Base-by-base conservation (phyloP, 2,329 filamentous ascomycete genomes). In the Cladosporium halotolerans region DNA sequence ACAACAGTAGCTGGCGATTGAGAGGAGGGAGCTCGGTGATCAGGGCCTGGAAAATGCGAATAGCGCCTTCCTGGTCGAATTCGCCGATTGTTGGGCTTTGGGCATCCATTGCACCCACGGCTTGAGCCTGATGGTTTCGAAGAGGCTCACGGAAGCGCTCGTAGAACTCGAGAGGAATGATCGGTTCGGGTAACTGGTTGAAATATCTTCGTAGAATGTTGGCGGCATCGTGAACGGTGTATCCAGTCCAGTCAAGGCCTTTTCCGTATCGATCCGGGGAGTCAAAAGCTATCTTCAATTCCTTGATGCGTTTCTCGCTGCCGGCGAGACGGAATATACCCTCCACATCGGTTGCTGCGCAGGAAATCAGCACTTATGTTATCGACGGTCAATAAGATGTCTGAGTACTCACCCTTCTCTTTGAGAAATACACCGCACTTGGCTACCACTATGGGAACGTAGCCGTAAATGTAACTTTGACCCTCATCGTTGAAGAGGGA, bases 361-460 rank as follows among this genome's bases (percentile, higher is more conserved):
- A 9, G 8, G 16, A 31, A 8, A 45, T 45, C 41, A 50, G 48
- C 36, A 10, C 3, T 10, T 44, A 31, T 32, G 18, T 39, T 48
- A 18, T 39, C 23, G 32, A 16, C 28, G 7, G 7, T 28, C 5
- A 28, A 28, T 28, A 7, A 28, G 23, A 7, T 28, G 23, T 7
- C 23, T n/a, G 28, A 32, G 9, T 19, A 73, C 81, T 60, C 71
- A 96, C 93, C 93, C 81, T 95, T 96, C 71, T 99, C 93, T 72
- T 99, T 99, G 60, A 99, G 71, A 62, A 91, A 99, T 3, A 99
- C 91, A 58, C 93, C 93, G 69, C 93, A 97, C 71, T 99, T 99
- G 34, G 93, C 93, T 51, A 99, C 92, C 41, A 99, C 92, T 60
- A 99, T 97, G 14, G 93, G 93, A 7, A 99, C 92, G 66, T 97